A percentile compares a stretch with the other conserved stretches of the same genome.
Conservation (phyloP, 2,329 filamentous ascomycete genomes). For the Aspergillus ustus region DNA sequence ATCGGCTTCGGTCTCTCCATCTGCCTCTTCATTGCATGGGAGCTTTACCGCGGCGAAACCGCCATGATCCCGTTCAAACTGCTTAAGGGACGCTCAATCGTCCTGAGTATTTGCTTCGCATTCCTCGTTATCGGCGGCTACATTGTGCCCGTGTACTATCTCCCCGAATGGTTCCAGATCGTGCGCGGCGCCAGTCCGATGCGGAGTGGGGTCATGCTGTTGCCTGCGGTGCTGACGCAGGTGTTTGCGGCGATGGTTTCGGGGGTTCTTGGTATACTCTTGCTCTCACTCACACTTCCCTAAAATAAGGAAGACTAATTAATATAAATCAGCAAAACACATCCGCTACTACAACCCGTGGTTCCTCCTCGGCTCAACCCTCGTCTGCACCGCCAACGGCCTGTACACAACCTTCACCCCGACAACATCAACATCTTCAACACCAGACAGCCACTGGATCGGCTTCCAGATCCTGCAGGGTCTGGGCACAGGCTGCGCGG, state of each 20-base stretch:
- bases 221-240: slow-evolving; percentile 16
- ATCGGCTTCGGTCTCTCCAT: slow-evolving; percentile 22
- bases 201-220: slow-evolving; percentile 16
- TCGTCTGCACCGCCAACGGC: slow-evolving; percentile 12
- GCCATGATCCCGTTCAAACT: slow-evolving; percentile 10
- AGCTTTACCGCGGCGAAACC: neutral
- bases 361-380: slow-evolving; percentile 15
- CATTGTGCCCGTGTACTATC: slow-evolving; percentile 19
- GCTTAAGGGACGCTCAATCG: neutral
- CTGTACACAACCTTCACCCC: slow-evolving; percentile 15
- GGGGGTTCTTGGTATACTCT: neutral
- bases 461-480: slow-evolving; percentile 17
- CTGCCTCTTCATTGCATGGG: neutral
- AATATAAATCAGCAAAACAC: neutral
- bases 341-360: slow-evolving; percentile 12
- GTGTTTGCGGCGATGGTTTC: slow-evolving; percentile 8
- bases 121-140: slow-evolving; percentile 6
- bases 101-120: neutral
- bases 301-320: neutral
- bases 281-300: neutral
- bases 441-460: slow-evolving; percentile 2
- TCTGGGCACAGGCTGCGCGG: slow-evolving; percentile 11
- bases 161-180: slow-evolving; percentile 22
- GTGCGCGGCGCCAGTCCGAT: slow-evolving; percentile 15
- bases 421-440: neutral